These are phyloP conservation scores for Penicillium canariense DNA, from an alignment of 495 filamentous ascomycete species.

Conservation along the genomic window DNA sequence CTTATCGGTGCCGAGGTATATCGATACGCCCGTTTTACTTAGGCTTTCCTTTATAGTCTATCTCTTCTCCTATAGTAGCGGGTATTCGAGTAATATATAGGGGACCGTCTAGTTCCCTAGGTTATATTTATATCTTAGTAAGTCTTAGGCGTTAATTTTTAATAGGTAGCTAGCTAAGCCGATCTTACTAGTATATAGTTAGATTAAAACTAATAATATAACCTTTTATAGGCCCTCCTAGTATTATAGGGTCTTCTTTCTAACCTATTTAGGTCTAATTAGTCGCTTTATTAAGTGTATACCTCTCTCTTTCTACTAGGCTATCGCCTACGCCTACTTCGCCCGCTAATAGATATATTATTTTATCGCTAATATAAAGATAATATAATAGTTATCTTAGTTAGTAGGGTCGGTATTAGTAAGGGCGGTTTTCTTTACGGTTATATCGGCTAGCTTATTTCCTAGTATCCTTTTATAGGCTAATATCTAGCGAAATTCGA, in stretches of 20 bases:
- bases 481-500: constrained; percentile 20
- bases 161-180: constrained; percentile 31
- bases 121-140: constrained; percentile 25
- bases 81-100: constrained; percentile 33
- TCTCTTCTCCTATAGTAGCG: constrained; percentile 25
- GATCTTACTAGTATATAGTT: constrained; percentile 33
- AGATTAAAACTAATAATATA: constrained; percentile 23
- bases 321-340: no score
- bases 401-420: constrained; percentile 5
- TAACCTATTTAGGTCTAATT: no score
- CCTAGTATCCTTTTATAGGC: constrained; percentile 26
- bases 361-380: no score
- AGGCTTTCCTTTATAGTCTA: no score
- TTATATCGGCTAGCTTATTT: constrained; percentile 26
- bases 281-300: constrained; percentile 3
- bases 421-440: constrained; percentile 3
- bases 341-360: no score
- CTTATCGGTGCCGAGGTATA: no score
- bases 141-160: constrained; percentile 27
- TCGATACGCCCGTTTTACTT: no score
- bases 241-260: no score
- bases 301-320: constrained; percentile 3
- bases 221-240: no score
- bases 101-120: constrained; percentile 24
- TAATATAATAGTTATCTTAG: constrained; percentile 8